These are phyloP conservation scores for Helichrysum umbraculigerum DNA, from an alignment of 129 eudicot genomes.

Conservation along the genomic window DNA sequence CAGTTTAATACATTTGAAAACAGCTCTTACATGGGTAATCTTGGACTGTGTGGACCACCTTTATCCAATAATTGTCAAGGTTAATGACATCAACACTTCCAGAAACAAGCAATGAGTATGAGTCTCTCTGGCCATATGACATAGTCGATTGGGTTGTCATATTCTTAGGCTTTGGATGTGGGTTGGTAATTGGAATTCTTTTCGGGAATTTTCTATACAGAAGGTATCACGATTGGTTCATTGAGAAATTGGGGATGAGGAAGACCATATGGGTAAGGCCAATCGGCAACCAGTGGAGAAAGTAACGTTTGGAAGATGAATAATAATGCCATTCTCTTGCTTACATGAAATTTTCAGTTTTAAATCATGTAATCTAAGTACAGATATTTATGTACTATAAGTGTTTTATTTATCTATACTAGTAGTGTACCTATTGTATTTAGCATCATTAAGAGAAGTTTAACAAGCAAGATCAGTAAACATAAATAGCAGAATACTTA, in stretches of 20 bases:
- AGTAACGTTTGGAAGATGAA: background rate
- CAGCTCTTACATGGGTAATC: constrained; percentile 24
- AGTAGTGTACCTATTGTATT: too few relatives aligned
- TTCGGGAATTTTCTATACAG: background rate
- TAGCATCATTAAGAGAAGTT: too few relatives aligned
- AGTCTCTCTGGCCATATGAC: constrained; percentile 19
- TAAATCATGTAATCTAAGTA: background rate
- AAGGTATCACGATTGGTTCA: constrained; percentile 21
- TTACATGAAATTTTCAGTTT: too few relatives aligned
- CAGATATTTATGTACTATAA: too few relatives aligned
- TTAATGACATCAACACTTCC: background rate
- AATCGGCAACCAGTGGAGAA: constrained; percentile 5
- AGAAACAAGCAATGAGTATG: background rate
- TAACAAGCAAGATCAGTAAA: too few relatives aligned
- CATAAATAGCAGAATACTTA: too few relatives aligned
- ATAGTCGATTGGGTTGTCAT: constrained; percentile 28
- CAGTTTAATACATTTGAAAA: constrained; percentile 28
- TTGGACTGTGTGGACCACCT: constrained; percentile 21
- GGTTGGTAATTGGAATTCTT: constrained; percentile 15
- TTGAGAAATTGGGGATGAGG: constrained; percentile 10
- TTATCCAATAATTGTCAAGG: constrained; percentile 14
- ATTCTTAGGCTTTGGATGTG: constrained; percentile 17
- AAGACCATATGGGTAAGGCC: constrained; percentile 15
- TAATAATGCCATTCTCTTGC: background rate
- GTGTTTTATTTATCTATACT: too few relatives aligned